Evolutionary conservation across 768 basidiomycete species (phyloP), one percentile per base, ranked within the genome.

Genomic region (Lentinula sp.): DNA sequence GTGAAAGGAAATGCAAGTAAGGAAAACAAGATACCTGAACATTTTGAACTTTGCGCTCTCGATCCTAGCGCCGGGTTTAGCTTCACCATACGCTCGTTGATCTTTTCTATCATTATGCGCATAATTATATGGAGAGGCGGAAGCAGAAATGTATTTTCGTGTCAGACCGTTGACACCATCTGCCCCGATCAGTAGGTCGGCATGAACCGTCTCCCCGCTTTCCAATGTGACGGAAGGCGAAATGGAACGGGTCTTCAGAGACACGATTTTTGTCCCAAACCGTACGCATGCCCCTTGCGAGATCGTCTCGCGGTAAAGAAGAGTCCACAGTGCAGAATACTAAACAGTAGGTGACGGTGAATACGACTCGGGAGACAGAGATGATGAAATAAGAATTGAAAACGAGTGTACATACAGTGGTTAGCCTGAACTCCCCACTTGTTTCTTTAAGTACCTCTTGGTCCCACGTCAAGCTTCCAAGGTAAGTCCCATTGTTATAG

Each of bases 181-280:
- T 1, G 85, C 84, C 13, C 84, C 85, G 54, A 86, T 70, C 60
- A 86, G 75, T 23, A 85, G 74, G 66, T 86, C 79, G 16, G 78
- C 82, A 4, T 61, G 68, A 12, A 84, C 56, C 10, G 68, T 72
- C 41, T 77, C 70, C 3, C 85, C 84, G 9, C 71, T 73, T 9
- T 71, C 71, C 4, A 78, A 64, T 0, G 66, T 75, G 7, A 79
- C 76, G 43, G 64, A 68, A 33, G 70, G 68, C 36, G 60, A 62
- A 20, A 68, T 56, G 15, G 69, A 53, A n/a, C 33, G 18, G 7
- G 45, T 7, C 52, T 77, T 71, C 23, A 76, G 62, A 1, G 63
- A 62, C 1, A 61, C 61, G 1, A 79, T 80, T 18, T 52, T 69
- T 16, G 69, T 59, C 36, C 73, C 70, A 16, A 76, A 70, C 20